Evolutionary conservation across 1,139 yeast species (phyloP).

Genomic region (Spencermartinsiella ligniputridi): DNA sequence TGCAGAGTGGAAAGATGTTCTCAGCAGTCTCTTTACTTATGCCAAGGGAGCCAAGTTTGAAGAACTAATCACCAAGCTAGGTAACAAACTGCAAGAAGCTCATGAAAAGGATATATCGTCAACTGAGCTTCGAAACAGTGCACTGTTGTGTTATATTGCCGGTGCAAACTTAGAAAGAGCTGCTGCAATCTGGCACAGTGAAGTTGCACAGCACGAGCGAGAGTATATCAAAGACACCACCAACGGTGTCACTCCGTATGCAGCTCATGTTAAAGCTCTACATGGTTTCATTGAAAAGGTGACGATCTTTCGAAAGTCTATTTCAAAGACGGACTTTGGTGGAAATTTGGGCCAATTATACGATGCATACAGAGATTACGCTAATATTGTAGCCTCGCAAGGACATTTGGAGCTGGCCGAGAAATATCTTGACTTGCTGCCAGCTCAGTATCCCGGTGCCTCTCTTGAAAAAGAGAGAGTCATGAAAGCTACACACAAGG

Average conservation of each 20-base stretch:
- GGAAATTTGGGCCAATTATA: constrained; percentile 48
- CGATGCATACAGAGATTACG: constrained; percentile 67
- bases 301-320: constrained; percentile 59
- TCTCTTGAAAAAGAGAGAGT: constrained; percentile 76
- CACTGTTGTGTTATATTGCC: constrained; percentile 73
- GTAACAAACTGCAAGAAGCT: constrained; percentile 57
- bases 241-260: constrained; percentile 55
- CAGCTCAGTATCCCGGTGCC: constrained; percentile 57
- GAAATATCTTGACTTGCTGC: constrained; percentile 63
- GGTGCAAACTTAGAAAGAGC: constrained; percentile 80
- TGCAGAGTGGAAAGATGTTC: constrained; percentile 76
- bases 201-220: constrained; percentile 57
- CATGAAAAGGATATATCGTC: constrained; percentile 23
- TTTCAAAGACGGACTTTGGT: constrained; percentile 33
- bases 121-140: constrained; percentile 55
- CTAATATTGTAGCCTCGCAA: constrained; percentile 71
- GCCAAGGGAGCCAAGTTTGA: constrained; percentile 37
- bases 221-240: constrained; percentile 39
- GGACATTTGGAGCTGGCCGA: constrained; percentile 84
- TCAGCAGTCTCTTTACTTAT: constrained; percentile 63
- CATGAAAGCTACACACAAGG: constrained; percentile 45
- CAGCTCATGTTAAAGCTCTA: constrained; percentile 79
- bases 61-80: constrained; percentile 57
- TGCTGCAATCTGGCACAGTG: constrained; percentile 78
- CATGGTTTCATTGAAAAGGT: constrained; percentile 81